A percentile compares a stretch with the other conserved stretches of the same genome.
phyloP scores from a whole-genome alignment of 176 grass and related monocot species.

The Typha latifolia region DNA sequence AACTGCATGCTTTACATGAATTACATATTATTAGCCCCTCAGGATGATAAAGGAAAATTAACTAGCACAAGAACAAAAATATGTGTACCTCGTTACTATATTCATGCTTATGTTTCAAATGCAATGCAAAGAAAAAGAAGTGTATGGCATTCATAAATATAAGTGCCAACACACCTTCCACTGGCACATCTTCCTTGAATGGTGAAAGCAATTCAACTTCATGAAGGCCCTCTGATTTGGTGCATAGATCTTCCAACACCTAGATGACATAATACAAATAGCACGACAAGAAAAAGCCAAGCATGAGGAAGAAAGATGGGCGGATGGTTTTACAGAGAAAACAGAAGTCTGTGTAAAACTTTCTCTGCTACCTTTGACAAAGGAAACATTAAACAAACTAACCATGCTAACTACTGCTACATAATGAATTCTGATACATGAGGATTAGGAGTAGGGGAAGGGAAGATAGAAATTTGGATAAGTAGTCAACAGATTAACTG shows the following conservation, averaged over 20 bases:
- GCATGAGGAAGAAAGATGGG: neutral
- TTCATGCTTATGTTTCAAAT: no score
- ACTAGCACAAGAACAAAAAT: no score
- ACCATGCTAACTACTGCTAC: neutral
- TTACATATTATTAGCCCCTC: constrained; percentile 22
- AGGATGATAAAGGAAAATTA: constrained; percentile 19
- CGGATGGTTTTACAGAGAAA: neutral
- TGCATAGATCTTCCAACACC: constrained; percentile 40
- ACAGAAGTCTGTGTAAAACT: neutral
- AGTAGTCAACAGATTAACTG: no score
- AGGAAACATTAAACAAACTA: neutral
- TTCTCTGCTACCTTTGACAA: neutral
- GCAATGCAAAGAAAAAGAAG: constrained; percentile 10
- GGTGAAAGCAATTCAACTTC: constrained; percentile 73
- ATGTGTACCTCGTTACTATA: no score
- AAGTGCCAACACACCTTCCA: constrained; percentile 41
- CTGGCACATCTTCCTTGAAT: constrained; percentile 44
- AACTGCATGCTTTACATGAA: constrained; percentile 66
- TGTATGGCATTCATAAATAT: constrained; percentile 6
- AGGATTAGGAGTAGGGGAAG: no score
- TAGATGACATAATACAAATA: constrained; percentile 25
- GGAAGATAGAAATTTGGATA: no score
- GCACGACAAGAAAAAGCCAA: constrained; percentile 15
- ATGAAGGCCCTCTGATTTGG: constrained; percentile 27
- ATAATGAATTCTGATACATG: no score